Evolutionary conservation across 2,329 filamentous ascomycete species (phyloP), one percentile per base, ranked within the genome.

Genomic region (Exserohilum turcica): DNA sequence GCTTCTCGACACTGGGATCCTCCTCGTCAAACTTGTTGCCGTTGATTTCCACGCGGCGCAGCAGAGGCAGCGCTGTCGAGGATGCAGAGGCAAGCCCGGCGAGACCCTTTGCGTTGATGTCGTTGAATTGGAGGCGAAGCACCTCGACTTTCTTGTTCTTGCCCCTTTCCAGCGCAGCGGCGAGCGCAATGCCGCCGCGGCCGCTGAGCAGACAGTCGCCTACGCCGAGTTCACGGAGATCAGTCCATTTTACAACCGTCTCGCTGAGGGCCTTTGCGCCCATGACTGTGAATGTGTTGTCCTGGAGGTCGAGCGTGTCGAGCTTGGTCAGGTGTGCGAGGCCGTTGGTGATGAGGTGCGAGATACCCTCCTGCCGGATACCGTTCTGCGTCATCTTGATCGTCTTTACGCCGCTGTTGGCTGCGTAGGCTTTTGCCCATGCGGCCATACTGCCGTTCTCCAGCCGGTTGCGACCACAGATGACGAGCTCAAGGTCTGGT

Each of bases 331-430:
- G 85, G 66, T 90, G 82, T 60, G 82, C 84, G 47, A 99, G 81
- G 57, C 94, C 94, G 47, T 92, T 82, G 56, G 84, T 86, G 60
- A 99, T 79, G 51, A 99, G 80, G 61, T 88, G 84, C 42, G 87
- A 87, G 68, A 97, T 94, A 56, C 94, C 94, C 75, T 97, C 92
- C 72, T 93, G 91, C 37, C 94, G 85, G 65, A 99, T 99, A 46
- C 94, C 94, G 74, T 99, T 97, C 77, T 97, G 94, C 21, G 96
- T 91, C 94, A 99, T 97, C 82, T 93, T 95, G 64, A 99, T 85
- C 54, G 86, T 86, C 77, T 88, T 89, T 59, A 99, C 84, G 52
- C 89, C 88, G 61, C 84, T 79, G 71, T 97, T 91, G 52, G 93
- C 87, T 67, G 86, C 86, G 75, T 91, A 97, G 1, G 91, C 84